Base-by-base conservation (phyloP, 2,329 filamentous ascomycete genomes). In the Penicillium hordei region DNA sequence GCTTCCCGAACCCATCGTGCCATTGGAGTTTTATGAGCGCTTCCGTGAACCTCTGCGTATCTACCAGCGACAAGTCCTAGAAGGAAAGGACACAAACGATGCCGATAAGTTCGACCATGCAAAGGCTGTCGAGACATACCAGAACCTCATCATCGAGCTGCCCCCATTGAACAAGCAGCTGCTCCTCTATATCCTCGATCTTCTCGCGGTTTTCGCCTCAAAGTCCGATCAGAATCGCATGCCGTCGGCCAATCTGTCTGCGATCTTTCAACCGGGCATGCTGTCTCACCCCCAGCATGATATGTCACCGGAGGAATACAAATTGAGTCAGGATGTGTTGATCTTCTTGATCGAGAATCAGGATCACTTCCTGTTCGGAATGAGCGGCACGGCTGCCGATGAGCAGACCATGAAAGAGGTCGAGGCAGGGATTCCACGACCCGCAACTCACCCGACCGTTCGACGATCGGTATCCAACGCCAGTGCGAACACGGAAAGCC, bases 331-430 rank as follows among this genome's bases (percentile, higher is more conserved):
- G 81, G 93, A 94, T 68, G 93, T 99, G 21, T 83, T 99, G 62
- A 96, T 99, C 50, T 99, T 99, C 75, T 79, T 99, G 66, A 99
- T 99, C 65, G 93, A 97, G 72, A 96, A 99, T 69, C 94, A 99
- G 74, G 94, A 99, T 70, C 91, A 96, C 75, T 99, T 99, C 81
- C 80, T 99, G 64, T 95, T 99, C 63, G 94, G 94, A 55, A 99
- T 99, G 94, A 91, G 92, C 71, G 94, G 94, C 44, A 97, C 93
- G n/a, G 93, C 87, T n/a, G 90, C 93, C n/a, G 93, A 97, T 71
- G 91, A 95, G 71, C 87, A 86, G 60, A 87, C 85, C 8, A 81
- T 86, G 49, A 83, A 85, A 68, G 85, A 87, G 60, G 81, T 87
- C 38, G 87, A 93, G 69, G 90, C 89, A 56, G 89, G 89, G 3